Evolutionary conservation across 2,329 filamentous ascomycete genomes (phyloP).

Genomic region (Furcasterigmium sp.): DNA sequence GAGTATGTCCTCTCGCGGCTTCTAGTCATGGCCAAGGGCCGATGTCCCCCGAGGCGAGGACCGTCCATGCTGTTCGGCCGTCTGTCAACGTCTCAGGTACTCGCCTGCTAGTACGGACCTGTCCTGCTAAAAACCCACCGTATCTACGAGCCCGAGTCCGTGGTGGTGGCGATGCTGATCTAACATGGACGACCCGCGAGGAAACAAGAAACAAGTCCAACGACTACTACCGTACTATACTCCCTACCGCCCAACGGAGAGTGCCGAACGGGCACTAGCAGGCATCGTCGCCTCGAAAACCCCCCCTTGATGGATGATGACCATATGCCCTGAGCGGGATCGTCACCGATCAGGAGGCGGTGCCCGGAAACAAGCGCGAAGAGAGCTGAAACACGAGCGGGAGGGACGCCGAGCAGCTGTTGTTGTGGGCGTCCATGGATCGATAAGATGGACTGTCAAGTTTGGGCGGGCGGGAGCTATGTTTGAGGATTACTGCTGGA

Average conservation of each 20-base stretch:
- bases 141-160: not conserved
- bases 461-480: not conserved
- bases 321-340: too few species aligned
- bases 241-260: too few species aligned
- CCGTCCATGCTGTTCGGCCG: too few species aligned
- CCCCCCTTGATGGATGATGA: too few species aligned
- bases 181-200: not conserved
- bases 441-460: constrained; percentile 1
- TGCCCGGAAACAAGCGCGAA: not conserved
- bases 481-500: constrained; percentile 1
- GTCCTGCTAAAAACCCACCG: constrained; percentile 6
- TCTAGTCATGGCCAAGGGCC: not conserved
- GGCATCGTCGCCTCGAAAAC: not conserved
- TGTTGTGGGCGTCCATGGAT: not conserved
- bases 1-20: not conserved
- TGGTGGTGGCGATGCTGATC: not conserved
- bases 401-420: not conserved
- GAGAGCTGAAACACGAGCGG: not conserved
- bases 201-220: not conserved
- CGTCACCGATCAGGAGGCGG: not conserved
- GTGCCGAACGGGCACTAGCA: not conserved
- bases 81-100: constrained; percentile 14
- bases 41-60: constrained; percentile 6
- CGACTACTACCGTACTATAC: too few species aligned
- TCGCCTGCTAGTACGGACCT: constrained; percentile 8